phyloP scores from a whole-genome alignment of 805 yeast species.

The Pichia insulana region DNA sequence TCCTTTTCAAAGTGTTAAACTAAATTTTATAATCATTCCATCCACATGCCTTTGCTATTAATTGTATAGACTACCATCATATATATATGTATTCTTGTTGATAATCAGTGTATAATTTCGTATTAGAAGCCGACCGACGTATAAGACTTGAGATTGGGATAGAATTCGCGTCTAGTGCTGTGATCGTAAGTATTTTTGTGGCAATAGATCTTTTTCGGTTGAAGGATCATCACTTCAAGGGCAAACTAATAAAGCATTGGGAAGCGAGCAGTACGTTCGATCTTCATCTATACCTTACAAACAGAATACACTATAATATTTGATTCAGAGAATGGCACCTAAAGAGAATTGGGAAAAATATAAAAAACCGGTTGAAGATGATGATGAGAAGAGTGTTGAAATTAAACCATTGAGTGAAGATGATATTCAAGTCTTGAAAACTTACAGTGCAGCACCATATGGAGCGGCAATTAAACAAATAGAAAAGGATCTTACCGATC shows the following conservation, averaged over 20 bases:
- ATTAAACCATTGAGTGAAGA: conserved; percentile 88
- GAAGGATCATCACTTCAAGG: too few relatives aligned
- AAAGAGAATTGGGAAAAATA: conserved; percentile 98
- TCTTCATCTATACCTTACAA: conserved; percentile 24
- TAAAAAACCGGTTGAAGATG: conserved; percentile 71
- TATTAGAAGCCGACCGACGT: too few relatives aligned
- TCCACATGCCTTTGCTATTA: conserved; percentile 1
- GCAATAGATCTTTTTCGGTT: too few relatives aligned
- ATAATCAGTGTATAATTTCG: too few relatives aligned
- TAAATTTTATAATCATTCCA: neutral
- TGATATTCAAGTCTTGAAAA: conserved; percentile 93
- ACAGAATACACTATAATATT: neutral
- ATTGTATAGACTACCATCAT: too few relatives aligned
- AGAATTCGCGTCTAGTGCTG: too few relatives aligned
- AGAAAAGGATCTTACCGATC: conserved; percentile 77
- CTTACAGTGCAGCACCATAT: conserved; percentile 97
- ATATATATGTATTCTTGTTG: too few relatives aligned
- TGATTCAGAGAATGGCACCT: conserved; percentile 61
- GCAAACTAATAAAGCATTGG: too few relatives aligned
- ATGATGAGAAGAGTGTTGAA: conserved; percentile 52
- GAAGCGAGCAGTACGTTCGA: too few relatives aligned
- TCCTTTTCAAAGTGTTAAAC: conserved; percentile 32
- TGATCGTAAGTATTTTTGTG: too few relatives aligned
- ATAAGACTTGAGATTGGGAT: too few relatives aligned
- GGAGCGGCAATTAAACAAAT: conserved; percentile 69